phyloP scores from a whole-genome alignment of 2,329 filamentous ascomycete genomes.

The Nigrospora oryzae region DNA sequence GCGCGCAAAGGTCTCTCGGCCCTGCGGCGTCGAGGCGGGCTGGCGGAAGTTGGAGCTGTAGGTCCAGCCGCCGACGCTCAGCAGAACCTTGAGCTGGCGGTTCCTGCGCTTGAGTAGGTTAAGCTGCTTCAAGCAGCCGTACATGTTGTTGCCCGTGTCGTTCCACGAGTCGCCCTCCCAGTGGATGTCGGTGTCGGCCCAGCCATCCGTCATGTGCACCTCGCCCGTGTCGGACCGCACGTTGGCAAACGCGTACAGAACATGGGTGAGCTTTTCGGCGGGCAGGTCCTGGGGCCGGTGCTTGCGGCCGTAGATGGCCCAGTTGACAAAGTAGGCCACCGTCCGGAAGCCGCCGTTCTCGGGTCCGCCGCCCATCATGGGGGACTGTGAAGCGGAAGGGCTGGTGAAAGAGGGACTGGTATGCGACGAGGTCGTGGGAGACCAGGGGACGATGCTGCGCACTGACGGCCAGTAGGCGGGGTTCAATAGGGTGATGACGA shows the following conservation, averaged over 20 bases:
- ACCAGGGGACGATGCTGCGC: not conserved
- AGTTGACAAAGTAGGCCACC: conserved; percentile 69
- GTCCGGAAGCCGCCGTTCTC: conserved; percentile 49
- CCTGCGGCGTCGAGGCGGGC: conserved; percentile 62
- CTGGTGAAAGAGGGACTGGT: not conserved
- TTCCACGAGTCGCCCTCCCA: conserved; percentile 63
- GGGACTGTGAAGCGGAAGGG: conserved; percentile 1
- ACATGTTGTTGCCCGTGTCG: conserved; percentile 69
- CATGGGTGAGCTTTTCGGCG: conserved; percentile 72
- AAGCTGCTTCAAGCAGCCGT: conserved; percentile 83
- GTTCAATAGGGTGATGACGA: not conserved
- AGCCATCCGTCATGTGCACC: conserved; percentile 60
- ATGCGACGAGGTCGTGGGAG: too few species aligned
- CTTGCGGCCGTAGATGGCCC: conserved; percentile 82
- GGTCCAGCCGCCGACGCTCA: conserved; percentile 90
- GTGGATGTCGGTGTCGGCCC: conserved; percentile 67
- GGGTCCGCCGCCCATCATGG: conserved; percentile 34
- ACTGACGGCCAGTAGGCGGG: not conserved
- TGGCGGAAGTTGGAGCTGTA: conserved; percentile 77
- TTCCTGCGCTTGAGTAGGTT: conserved; percentile 75
- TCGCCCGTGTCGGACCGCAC: conserved; percentile 71
- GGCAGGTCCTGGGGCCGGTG: conserved; percentile 81
- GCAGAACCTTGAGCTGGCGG: conserved; percentile 74
- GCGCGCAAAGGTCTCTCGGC: conserved; percentile 64
- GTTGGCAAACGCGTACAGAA: conserved; percentile 89